Conservation (phyloP, 306 rosid genomes). For the Vigna mungo region DNA sequence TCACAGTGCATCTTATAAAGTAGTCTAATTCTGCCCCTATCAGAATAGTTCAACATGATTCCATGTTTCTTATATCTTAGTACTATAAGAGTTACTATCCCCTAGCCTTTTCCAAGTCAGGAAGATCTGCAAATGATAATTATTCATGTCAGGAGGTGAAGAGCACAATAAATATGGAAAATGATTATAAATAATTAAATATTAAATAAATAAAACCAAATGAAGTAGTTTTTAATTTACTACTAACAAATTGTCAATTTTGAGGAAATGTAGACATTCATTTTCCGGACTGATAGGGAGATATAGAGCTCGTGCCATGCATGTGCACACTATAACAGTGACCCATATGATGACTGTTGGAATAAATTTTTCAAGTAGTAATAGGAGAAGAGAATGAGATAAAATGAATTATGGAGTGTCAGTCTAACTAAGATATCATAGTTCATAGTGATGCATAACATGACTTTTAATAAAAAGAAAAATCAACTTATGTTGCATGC, state of each 20-base stretch:
- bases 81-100: constrained; percentile 46
- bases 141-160: constrained; percentile 6
- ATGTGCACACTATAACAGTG: background rate
- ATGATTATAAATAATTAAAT: background rate
- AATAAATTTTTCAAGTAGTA: background rate
- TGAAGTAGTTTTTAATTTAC: background rate
- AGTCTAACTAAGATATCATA: no score
- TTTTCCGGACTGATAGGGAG: background rate
- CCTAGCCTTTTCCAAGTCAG: constrained; percentile 91
- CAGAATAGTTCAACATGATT: constrained; percentile 36
- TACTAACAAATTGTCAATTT: constrained; percentile 19
- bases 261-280: background rate
- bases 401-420: background rate
- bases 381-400: background rate
- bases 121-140: constrained; percentile 73
- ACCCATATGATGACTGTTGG: background rate
- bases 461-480: no score
- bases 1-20: constrained; percentile 33
- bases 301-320: constrained; percentile 19
- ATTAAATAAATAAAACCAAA: background rate
- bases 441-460: no score
- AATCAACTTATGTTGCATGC: background rate
- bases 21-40: constrained; percentile 38
- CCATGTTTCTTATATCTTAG: constrained; percentile 35
- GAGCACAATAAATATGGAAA: background rate